phyloP scores from a whole-genome alignment of 306 rosid species.

The Citrullus amarus region DNA sequence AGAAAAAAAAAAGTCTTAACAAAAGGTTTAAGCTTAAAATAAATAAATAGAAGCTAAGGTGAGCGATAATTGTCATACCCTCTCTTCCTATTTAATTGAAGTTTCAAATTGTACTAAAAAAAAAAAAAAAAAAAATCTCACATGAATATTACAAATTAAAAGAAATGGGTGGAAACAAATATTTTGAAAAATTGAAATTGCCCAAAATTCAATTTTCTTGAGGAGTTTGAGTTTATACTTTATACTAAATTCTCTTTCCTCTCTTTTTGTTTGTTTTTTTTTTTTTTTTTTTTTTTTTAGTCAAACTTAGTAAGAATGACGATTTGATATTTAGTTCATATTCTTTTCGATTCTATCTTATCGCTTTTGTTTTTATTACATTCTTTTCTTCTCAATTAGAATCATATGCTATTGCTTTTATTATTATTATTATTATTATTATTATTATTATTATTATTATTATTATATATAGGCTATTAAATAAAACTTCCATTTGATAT shows the following conservation, averaged over 20 bases:
- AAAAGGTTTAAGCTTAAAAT: too few species aligned
- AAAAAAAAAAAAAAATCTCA: too few species aligned
- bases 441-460: too few species aligned
- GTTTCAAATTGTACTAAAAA: too few species aligned
- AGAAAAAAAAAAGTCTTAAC: too few species aligned
- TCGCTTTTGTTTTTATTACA: not conserved
- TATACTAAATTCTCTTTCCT: not conserved
- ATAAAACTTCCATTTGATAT: not conserved
- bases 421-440: not conserved
- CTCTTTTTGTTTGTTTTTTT: too few species aligned
- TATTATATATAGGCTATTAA: not conserved
- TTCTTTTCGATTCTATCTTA: not conserved
- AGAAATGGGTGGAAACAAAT: not conserved
- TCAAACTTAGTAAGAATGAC: slow-evolving; percentile 4
- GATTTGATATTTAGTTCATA: slow-evolving; percentile 1
- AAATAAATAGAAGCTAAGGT: too few species aligned
- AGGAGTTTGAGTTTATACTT: not conserved
- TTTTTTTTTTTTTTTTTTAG: not conserved
- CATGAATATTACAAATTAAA: too few species aligned
- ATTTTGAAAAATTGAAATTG: not conserved
- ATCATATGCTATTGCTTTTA: not conserved
- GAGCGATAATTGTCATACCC: too few species aligned
- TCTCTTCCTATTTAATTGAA: too few species aligned
- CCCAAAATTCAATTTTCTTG: not conserved
- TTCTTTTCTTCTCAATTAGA: not conserved